Conservation (phyloP, 2,329 filamentous ascomycete genomes). For the Talaromyces sp. region DNA sequence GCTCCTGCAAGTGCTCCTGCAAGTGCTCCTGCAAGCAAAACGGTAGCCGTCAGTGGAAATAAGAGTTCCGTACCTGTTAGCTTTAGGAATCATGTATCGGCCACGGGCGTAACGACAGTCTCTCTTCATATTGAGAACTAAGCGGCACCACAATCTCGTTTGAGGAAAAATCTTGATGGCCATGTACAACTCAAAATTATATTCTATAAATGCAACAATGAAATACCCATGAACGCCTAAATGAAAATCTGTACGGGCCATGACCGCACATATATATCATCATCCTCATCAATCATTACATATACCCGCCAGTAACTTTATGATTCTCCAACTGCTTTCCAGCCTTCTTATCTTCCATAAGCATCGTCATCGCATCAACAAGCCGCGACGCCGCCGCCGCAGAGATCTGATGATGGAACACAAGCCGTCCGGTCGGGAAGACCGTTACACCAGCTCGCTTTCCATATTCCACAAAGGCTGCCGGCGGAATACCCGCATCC, state of each 20-base stretch:
- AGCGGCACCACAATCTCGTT: background rate
- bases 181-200: background rate
- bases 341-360: slow-evolving; percentile 25
- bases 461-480: slow-evolving; percentile 24
- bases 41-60: background rate
- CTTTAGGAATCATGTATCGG: background rate
- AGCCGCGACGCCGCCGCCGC: slow-evolving; percentile 23
- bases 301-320: slow-evolving; percentile 21
- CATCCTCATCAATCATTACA: slow-evolving; percentile 16
- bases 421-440: slow-evolving; percentile 25
- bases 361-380: slow-evolving; percentile 21
- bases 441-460: slow-evolving; percentile 22
- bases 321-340: slow-evolving; percentile 21
- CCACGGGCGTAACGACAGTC: background rate
- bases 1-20: no score
- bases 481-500: slow-evolving; percentile 21
- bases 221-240: background rate
- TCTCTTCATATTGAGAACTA: slow-evolving; percentile 2
- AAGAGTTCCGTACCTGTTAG: background rate
- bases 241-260: background rate
- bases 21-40: background rate
- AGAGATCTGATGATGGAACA: slow-evolving; percentile 30
- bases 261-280: background rate
- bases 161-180: background rate
- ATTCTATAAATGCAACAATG: slow-evolving; percentile 1